Conservation (phyloP, 73 alveolate species). For the Paramecium tetraurelia region DNA sequence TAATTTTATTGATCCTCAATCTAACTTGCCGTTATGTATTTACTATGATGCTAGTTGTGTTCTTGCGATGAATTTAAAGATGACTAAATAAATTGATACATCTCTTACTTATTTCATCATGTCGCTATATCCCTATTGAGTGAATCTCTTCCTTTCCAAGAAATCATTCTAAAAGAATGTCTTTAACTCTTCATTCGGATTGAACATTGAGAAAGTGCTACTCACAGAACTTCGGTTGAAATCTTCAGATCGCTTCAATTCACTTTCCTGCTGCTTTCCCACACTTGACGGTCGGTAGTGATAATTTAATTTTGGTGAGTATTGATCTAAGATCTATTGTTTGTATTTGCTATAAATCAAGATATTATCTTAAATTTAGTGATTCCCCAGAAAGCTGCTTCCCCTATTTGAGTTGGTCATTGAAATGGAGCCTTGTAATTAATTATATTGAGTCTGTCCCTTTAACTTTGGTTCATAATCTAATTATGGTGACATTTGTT, state of each 20-base stretch:
- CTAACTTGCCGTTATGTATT: neutral
- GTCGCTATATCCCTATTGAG: neutral
- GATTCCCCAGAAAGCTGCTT: neutral
- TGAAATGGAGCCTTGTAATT: slow-evolving; percentile 2
- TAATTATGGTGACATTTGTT: neutral
- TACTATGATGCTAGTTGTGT: neutral
- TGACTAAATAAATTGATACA: neutral
- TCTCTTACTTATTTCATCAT: neutral
- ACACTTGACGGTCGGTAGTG: neutral
- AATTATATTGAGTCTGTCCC: neutral
- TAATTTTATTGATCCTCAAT: slow-evolving; percentile 3
- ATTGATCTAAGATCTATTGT: neutral
- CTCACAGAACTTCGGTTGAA: slow-evolving; percentile 35
- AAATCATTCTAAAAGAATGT: slow-evolving; percentile 36
- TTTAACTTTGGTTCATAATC: neutral
- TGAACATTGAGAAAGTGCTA: slow-evolving; percentile 30
- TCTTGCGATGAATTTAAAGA: neutral
- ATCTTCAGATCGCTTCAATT: neutral
- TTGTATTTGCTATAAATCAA: neutral
- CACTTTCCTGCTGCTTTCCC: slow-evolving; percentile 19
- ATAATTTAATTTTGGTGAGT: neutral
- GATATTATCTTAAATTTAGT: neutral
- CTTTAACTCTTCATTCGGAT: slow-evolving; percentile 44
- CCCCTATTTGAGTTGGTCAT: neutral
- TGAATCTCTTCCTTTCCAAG: slow-evolving; percentile 20